Conservation (phyloP, 192 early-diverging fungal species). For the Backusella sp. region DNA sequence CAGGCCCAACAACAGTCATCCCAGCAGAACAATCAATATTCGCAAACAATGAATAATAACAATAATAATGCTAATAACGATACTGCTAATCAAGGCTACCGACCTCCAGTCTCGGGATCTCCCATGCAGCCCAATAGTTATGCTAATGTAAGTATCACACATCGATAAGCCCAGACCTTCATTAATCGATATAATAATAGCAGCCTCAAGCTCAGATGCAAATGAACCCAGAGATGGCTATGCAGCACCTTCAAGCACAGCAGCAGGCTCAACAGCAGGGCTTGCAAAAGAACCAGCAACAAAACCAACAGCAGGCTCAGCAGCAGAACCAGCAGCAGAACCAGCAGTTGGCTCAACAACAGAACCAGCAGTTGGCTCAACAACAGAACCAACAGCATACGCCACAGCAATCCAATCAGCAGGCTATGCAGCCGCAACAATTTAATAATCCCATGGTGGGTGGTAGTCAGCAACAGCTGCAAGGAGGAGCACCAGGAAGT, state of each 20-base stretch:
- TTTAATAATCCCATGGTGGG: conserved; percentile 8
- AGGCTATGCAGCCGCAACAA: not conserved
- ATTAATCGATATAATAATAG: not conserved
- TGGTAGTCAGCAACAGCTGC: conserved; percentile 17
- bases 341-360: not conserved
- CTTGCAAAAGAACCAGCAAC: not conserved
- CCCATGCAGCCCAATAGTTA: conserved; percentile 14
- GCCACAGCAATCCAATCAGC: conserved; percentile 15
- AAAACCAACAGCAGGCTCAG: not conserved
- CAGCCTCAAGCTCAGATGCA: conserved; percentile 4
- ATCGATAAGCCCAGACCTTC: not conserved
- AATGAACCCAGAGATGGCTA: not conserved
- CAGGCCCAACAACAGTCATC: not conserved
- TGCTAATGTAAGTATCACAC: not conserved
- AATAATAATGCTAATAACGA: not conserved
- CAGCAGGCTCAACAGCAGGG: not conserved
- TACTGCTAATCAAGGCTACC: not conserved
- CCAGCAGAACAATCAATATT: not conserved
- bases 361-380: not conserved
- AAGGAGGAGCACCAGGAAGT: not conserved
- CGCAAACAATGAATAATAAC: not conserved
- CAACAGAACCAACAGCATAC: conserved; percentile 12
- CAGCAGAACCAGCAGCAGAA: conserved; percentile 1
- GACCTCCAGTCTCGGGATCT: conserved; percentile 1
- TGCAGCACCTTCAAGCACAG: conserved; percentile 10